Percentiles rank a stretch among this genome's conserved stretches.
phyloP scores from a whole-genome alignment of 345 rosid genomes.

The Acer negundo region DNA sequence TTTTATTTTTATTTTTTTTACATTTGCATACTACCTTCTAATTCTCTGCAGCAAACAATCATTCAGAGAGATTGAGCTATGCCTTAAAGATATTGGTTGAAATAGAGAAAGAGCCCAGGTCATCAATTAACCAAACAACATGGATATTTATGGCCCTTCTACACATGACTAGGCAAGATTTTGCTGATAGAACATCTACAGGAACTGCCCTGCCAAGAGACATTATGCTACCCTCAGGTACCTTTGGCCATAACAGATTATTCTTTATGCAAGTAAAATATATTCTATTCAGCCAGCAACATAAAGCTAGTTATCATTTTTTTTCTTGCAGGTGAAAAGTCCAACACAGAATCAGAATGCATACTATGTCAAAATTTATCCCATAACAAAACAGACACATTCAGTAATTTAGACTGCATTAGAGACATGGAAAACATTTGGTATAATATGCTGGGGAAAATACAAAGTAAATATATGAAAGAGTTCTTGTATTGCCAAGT shows the following conservation, averaged over 20 bases:
- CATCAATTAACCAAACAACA: conserved; percentile 28
- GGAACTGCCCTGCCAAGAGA: conserved; percentile 13
- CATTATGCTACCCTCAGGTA: conserved; percentile 25
- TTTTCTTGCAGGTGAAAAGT: conserved; percentile 18
- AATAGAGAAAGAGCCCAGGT: conserved; percentile 31
- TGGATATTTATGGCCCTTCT: conserved; percentile 32
- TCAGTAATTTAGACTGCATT: conserved; percentile 11
- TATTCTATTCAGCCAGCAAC: background rate
- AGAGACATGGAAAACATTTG: conserved; percentile 32
- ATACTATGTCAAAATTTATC: background rate
- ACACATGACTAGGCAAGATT: conserved; percentile 30
- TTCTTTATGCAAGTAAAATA: background rate
- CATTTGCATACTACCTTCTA: background rate
- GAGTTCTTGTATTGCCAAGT: conserved; percentile 32
- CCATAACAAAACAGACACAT: conserved; percentile 3
- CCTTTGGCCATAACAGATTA: background rate
- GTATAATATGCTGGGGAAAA: conserved; percentile 30
- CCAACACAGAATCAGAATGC: background rate
- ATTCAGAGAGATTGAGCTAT: conserved; percentile 29
- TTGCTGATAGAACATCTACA: conserved; percentile 8
- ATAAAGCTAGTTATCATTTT: background rate
- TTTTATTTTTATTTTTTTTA: background rate
- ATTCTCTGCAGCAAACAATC: conserved; percentile 29
- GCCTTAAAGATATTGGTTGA: conserved; percentile 34
- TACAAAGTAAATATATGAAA: conserved; percentile 26